A percentile compares a stretch with the other conserved stretches of the same genome.
Evolutionary conservation across 371 early-diverging fungal genomes (phyloP).

Genomic region (Mortierella sp.): DNA sequence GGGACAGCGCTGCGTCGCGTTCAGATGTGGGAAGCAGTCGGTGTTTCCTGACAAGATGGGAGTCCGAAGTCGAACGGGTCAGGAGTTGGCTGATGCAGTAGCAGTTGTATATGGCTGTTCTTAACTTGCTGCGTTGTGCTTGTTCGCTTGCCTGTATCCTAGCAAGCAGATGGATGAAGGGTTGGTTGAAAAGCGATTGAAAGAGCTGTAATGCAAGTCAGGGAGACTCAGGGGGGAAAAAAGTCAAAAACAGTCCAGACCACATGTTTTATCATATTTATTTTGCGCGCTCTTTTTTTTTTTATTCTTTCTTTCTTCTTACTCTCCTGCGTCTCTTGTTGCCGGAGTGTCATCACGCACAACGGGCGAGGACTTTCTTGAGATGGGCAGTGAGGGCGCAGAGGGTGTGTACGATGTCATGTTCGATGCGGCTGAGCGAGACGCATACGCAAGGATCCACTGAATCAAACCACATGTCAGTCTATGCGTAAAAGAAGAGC

Average conservation of each 20-base stretch:
- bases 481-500: neutral
- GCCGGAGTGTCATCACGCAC: slow-evolving; percentile 5
- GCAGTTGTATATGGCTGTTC: no score
- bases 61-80: neutral
- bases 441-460: slow-evolving; percentile 55
- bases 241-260: no score
- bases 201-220: neutral
- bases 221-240: no score
- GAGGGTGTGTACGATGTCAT: slow-evolving; percentile 53
- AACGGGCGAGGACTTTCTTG: slow-evolving; percentile 42
- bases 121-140: no score
- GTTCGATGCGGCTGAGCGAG: slow-evolving; percentile 39
- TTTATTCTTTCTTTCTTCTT: no score
- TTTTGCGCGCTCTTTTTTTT: slow-evolving; percentile 35
- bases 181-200: neutral
- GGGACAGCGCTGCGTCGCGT: neutral
- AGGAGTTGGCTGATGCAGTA: no score
- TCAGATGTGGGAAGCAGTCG: slow-evolving; percentile 9
- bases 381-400: slow-evolving; percentile 41
- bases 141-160: no score
- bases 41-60: no score
- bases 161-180: no score
- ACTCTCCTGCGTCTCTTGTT: slow-evolving; percentile 2
- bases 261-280: neutral
- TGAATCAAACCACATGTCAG: neutral